Evolutionary conservation across 352 stramenopile genomes (phyloP).

Genomic region (Phytophthora pistaciae): DNA sequence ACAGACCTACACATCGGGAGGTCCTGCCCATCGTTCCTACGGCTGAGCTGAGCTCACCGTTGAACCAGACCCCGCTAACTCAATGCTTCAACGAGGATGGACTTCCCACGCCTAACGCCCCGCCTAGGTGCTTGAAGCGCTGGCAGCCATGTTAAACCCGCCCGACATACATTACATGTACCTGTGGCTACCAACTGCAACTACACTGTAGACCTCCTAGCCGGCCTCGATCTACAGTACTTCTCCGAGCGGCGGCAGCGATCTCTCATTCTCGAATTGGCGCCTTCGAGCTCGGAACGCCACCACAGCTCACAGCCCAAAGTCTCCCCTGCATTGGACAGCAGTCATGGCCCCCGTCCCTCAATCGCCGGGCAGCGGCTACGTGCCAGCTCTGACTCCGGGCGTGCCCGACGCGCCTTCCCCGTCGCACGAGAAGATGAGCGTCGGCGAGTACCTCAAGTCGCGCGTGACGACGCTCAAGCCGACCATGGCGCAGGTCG

Average conservation of each 20-base stretch:
- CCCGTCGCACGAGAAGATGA: conserved; percentile 27
- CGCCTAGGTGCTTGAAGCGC: conserved; percentile 23
- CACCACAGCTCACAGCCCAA: conserved; percentile 4
- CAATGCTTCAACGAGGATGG: conserved; percentile 39
- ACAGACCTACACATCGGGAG: background rate
- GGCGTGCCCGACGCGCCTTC: conserved; percentile 17
- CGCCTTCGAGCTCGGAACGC: conserved; percentile 17
- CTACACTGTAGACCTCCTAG: background rate
- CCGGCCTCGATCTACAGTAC: background rate
- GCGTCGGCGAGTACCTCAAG: conserved; percentile 43
- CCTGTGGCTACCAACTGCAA: conserved; percentile 10
- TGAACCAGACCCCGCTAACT: conserved; percentile 8
- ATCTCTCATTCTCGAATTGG: conserved; percentile 35
- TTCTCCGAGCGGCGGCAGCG: background rate
- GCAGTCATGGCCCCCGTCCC: conserved; percentile 19
- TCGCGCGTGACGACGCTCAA: conserved; percentile 49
- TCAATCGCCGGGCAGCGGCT: conserved; percentile 28
- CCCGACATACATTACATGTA: conserved; percentile 5
- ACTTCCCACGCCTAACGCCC: conserved; percentile 31
- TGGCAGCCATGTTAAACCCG: conserved; percentile 25
- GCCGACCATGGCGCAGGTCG: conserved; percentile 33
- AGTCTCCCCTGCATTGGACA: background rate
- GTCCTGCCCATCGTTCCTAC: background rate
- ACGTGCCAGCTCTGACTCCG: conserved; percentile 37
- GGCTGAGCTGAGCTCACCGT: background rate